Evolutionary conservation across 192 early-diverging fungal genomes (phyloP).

Genomic region (Coemansia sp.): DNA sequence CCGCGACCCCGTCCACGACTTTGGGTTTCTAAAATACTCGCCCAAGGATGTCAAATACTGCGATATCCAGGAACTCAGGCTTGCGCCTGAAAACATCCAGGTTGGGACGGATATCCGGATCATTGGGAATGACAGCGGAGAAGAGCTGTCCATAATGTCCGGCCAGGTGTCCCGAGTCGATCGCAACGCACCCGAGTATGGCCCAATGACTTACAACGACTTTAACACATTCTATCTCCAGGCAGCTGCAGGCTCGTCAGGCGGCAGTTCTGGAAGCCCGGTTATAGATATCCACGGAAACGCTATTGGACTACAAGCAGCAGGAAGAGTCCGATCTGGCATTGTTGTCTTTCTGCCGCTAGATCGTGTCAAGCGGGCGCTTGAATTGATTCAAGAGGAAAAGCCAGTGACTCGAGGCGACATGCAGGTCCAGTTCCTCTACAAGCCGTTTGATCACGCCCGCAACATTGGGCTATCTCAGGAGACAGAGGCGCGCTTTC

Average conservation of each 20-base stretch:
- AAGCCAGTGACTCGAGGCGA: conserved; percentile 65
- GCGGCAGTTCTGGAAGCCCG: conserved; percentile 72
- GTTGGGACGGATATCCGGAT: conserved; percentile 74
- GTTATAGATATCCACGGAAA: conserved; percentile 72
- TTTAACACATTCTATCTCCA: conserved; percentile 80
- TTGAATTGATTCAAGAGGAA: conserved; percentile 58
- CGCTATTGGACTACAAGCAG: conserved; percentile 60
- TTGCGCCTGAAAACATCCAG: conserved; percentile 62
- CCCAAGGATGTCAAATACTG: conserved; percentile 65
- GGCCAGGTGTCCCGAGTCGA: conserved; percentile 71
- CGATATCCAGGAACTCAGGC: conserved; percentile 61
- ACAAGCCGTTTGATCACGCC: conserved; percentile 68
- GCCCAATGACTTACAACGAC: conserved; percentile 69
- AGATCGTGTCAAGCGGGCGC: conserved; percentile 66
- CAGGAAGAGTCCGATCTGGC: conserved; percentile 60
- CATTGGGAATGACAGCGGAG: conserved; percentile 75
- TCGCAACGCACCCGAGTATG: conserved; percentile 67
- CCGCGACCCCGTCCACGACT: conserved; percentile 78
- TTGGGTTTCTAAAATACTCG: conserved; percentile 75
- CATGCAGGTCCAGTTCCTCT: conserved; percentile 68
- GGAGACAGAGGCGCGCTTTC: conserved; percentile 61
- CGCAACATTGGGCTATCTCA: conserved; percentile 65
- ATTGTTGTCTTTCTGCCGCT: conserved; percentile 72
- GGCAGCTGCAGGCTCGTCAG: conserved; percentile 68
- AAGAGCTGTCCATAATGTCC: conserved; percentile 73